Percentiles rank a stretch among this genome's conserved stretches.
Conservation (phyloP, 2,329 filamentous ascomycete species). For the Epichloe coenophiala region DNA sequence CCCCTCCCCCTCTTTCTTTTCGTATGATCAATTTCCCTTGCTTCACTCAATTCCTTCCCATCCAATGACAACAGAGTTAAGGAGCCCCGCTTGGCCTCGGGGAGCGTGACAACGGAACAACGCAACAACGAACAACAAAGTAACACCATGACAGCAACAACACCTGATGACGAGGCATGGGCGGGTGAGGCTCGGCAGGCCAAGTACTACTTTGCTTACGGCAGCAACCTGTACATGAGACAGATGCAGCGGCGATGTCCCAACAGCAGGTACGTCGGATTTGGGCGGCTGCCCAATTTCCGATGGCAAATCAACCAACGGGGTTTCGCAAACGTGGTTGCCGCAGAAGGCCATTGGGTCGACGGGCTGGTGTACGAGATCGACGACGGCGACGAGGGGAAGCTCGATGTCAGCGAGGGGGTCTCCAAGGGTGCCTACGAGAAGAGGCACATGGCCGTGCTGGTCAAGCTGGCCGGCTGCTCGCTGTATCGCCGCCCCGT, state of each 20-base stretch:
- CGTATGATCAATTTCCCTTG: too few relatives aligned
- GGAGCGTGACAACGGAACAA: too few relatives aligned
- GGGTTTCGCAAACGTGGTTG: slow-evolving; percentile 30
- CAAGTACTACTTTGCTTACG: slow-evolving; percentile 32
- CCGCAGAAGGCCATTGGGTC: slow-evolving; percentile 20
- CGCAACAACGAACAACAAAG: background rate
- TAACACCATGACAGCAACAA: background rate
- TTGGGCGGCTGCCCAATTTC: slow-evolving; percentile 24
- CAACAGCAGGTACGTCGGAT: slow-evolving; percentile 24
- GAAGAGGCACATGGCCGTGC: slow-evolving; percentile 20
- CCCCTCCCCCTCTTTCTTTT: too few relatives aligned
- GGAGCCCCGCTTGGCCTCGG: background rate
- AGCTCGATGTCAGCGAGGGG: slow-evolving; percentile 27
- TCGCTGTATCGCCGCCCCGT: slow-evolving; percentile 22
- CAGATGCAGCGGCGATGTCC: slow-evolving; percentile 33
- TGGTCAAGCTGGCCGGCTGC: slow-evolving; percentile 19
- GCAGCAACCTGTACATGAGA: slow-evolving; percentile 29
- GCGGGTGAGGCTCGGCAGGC: slow-evolving; percentile 1
- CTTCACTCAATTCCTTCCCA: too few relatives aligned
- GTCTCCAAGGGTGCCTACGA: slow-evolving; percentile 25
- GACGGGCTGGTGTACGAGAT: slow-evolving; percentile 29
- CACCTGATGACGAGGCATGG: background rate
- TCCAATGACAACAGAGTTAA: too few relatives aligned
- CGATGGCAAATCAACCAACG: slow-evolving; percentile 34
- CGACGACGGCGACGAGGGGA: slow-evolving; percentile 21